phyloP scores from a whole-genome alignment of 805 yeast genomes.

The Starmerella vaccinii region DNA sequence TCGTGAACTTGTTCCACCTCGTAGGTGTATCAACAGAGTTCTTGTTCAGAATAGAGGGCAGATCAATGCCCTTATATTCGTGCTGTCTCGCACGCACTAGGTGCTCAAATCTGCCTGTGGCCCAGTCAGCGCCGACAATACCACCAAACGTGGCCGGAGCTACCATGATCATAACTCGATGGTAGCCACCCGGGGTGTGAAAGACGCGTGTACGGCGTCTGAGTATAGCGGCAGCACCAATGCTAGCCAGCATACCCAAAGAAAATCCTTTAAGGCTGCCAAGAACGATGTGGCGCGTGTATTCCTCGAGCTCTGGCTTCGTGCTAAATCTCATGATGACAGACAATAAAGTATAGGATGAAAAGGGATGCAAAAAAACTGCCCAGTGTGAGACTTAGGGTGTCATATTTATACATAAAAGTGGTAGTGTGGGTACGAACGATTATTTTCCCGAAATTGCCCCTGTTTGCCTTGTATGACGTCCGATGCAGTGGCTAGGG shows the following conservation, averaged over 20 bases:
- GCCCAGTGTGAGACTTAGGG: not conserved
- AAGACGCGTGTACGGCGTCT: conserved; percentile 33
- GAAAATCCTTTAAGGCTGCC: conserved; percentile 56
- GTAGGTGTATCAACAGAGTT: not conserved
- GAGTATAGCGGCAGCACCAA: conserved; percentile 39
- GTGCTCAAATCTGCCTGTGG: conserved; percentile 56
- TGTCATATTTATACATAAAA: not conserved
- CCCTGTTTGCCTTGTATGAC: not conserved
- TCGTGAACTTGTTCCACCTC: not conserved
- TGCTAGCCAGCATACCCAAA: conserved; percentile 47
- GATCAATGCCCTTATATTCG: not conserved
- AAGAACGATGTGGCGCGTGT: conserved; percentile 43
- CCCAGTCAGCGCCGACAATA: conserved; percentile 59
- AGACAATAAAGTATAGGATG: not conserved
- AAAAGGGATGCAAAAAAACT: not conserved
- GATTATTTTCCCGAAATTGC: not conserved
- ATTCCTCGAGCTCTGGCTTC: conserved; percentile 56
- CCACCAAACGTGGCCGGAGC: conserved; percentile 56
- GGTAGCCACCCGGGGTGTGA: conserved; percentile 25
- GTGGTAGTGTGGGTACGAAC: not conserved
- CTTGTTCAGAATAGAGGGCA: not conserved
- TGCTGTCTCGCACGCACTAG: conserved; percentile 37
- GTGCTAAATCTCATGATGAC: conserved; percentile 52
- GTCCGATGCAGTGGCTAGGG: conserved; percentile 3
- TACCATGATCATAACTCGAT: conserved; percentile 51